Evolutionary conservation across 2,329 filamentous ascomycete genomes (phyloP).

Genomic region (Aspergillus thermomutatus): DNA sequence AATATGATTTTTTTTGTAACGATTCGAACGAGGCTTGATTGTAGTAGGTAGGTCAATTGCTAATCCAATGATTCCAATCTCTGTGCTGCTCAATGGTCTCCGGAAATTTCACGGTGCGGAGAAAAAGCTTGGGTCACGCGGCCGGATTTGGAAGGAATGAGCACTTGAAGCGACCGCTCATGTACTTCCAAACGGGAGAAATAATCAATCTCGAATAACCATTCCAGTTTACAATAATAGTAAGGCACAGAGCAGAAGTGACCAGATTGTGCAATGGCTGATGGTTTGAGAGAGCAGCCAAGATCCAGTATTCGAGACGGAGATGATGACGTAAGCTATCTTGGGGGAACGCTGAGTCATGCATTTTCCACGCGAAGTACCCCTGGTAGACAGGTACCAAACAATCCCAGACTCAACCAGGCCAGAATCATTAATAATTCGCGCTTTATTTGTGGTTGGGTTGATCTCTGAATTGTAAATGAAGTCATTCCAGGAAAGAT

Average conservation of each 20-base stretch:
- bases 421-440: not conserved
- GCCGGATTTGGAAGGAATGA: not conserved
- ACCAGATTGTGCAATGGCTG: not conserved
- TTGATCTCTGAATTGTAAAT: too few species aligned
- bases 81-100: not conserved
- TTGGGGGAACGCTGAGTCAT: not conserved
- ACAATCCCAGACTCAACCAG: not conserved
- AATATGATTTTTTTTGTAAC: not conserved
- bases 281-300: not conserved
- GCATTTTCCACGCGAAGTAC: not conserved
- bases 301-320: not conserved
- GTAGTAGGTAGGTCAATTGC: not conserved
- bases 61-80: not conserved
- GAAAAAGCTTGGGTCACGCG: not conserved
- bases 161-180: not conserved
- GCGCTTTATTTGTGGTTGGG: not conserved
- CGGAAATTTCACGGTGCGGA: not conserved
- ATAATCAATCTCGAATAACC: not conserved
- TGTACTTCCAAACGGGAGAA: not conserved
- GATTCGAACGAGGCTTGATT: not conserved
- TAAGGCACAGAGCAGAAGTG: not conserved
- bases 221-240: not conserved
- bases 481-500: not conserved
- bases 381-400: too few species aligned
- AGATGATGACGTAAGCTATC: not conserved